These are phyloP conservation scores for Ceratobasidium sp. DNA, from an alignment of 1,284 basidiomycete genomes.

Conservation along the genomic window DNA sequence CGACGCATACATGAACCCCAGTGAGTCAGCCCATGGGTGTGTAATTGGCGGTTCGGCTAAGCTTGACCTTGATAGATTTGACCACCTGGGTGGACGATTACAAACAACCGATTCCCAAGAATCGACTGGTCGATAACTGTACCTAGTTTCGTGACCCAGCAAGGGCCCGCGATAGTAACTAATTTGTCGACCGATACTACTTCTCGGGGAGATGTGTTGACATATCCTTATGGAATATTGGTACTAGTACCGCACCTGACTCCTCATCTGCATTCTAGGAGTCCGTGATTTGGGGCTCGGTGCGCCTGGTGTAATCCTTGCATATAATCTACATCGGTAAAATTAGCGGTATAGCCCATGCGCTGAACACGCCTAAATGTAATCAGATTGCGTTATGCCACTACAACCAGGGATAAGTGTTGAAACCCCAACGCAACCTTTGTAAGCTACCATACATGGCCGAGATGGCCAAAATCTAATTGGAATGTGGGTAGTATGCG, in stretches of 20 bases:
- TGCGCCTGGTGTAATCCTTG: no score
- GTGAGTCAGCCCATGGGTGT: background rate
- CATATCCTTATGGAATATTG: background rate
- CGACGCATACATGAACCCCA: constrained; percentile 10
- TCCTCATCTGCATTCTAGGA: background rate
- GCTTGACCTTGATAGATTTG: background rate
- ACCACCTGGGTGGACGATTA: constrained; percentile 42
- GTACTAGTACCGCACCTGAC: background rate
- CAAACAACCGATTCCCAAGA: constrained; percentile 27
- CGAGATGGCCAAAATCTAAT: no score
- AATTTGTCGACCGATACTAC: background rate
- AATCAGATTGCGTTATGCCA: no score
- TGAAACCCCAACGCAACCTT: no score
- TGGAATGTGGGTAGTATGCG: no score
- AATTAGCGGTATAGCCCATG: no score
- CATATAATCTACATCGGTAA: no score
- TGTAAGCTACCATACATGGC: no score
- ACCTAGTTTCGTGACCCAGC: background rate
- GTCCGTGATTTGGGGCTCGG: background rate
- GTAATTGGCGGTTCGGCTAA: background rate
- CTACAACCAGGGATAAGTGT: no score
- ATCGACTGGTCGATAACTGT: constrained; percentile 27
- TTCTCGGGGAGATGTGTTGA: no score
- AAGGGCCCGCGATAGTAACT: background rate
- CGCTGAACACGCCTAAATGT: no score